These are phyloP conservation scores for Botryotinia convoluta DNA, from an alignment of 2,329 filamentous ascomycete genomes.

Conservation along the genomic window DNA sequence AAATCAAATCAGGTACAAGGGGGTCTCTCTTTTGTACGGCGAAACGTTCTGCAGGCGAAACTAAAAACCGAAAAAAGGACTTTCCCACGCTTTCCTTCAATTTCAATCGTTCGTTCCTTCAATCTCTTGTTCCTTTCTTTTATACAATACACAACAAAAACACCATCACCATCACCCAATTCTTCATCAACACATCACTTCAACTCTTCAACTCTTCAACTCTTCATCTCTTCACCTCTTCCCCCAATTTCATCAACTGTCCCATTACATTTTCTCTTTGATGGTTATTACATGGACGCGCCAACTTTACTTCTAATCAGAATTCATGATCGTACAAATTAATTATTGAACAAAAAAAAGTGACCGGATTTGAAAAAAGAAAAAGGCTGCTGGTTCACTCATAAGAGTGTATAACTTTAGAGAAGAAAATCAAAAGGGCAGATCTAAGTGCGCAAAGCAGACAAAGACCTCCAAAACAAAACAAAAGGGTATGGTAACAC, in stretches of 20 bases:
- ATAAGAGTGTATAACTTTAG: constrained; percentile 26
- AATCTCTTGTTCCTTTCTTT: constrained; percentile 8
- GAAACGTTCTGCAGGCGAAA: background rate
- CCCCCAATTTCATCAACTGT: constrained; percentile 22
- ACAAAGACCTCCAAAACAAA: constrained; percentile 11
- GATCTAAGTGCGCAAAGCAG: constrained; percentile 12
- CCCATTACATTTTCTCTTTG: constrained; percentile 22
- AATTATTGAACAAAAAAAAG: constrained; percentile 34
- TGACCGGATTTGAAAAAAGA: constrained; percentile 17
- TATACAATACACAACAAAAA: constrained; percentile 3
- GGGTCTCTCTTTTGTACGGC: background rate
- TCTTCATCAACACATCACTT: background rate
- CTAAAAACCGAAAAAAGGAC: background rate
- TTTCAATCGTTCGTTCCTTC: background rate
- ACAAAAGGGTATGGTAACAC: constrained; percentile 39
- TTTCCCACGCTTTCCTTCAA: background rate
- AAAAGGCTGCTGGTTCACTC: constrained; percentile 24
- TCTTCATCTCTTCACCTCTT: background rate
- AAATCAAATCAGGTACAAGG: background rate
- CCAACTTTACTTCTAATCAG: constrained; percentile 32
- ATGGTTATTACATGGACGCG: constrained; percentile 31
- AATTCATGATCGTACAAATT: constrained; percentile 38
- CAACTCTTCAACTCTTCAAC: background rate
- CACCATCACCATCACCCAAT: background rate
- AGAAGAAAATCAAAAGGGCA: background rate